Conservation (phyloP, 345 rosid genomes). For the Eucalyptus marginata region DNA sequence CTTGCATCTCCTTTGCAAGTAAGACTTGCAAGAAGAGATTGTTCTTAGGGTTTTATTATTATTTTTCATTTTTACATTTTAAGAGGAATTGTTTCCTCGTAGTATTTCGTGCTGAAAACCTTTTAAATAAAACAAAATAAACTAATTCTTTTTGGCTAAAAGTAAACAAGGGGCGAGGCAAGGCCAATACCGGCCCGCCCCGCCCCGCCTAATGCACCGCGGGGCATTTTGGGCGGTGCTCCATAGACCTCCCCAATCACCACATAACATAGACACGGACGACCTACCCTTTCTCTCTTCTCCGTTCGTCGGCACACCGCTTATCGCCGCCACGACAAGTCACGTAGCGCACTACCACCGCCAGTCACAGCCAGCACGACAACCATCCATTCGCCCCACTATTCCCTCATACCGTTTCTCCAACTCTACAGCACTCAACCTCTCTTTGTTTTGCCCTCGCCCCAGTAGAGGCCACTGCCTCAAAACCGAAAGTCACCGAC, state of each 20-base stretch:
- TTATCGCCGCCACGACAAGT: neutral
- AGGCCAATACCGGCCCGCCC: no score
- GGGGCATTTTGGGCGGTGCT: neutral
- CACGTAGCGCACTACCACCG: neutral
- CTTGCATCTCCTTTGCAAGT: neutral
- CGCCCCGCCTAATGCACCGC: no score
- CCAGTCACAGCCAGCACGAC: neutral
- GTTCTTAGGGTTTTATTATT: neutral
- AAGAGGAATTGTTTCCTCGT: neutral
- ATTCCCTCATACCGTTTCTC: neutral
- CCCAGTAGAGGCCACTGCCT: neutral
- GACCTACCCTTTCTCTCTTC: no score
- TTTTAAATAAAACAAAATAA: neutral
- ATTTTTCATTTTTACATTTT: neutral
- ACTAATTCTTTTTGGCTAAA: no score
- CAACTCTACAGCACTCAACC: neutral
- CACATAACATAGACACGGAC: neutral
- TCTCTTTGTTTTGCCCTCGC: neutral
- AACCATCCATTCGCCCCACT: neutral
- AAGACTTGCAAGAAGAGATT: neutral
- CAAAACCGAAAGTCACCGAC: neutral
- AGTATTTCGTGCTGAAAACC: neutral
- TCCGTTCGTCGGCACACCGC: no score
- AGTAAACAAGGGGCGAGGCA: neutral
- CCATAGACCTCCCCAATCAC: neutral